Evolutionary conservation across 306 rosid genomes (phyloP).

Genomic region (Acacia confusa): DNA sequence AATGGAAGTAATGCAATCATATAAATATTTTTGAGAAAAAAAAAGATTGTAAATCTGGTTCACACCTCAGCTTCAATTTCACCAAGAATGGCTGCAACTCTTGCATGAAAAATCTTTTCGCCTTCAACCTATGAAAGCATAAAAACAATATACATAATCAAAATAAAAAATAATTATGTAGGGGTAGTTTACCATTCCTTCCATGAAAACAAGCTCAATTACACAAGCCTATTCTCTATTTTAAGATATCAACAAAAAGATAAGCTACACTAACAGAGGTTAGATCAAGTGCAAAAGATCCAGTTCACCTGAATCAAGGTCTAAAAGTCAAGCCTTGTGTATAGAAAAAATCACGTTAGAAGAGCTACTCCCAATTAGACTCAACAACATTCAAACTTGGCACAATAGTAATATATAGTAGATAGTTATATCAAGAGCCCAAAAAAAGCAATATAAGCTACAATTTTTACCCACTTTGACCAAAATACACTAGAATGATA

Average conservation of each 20-base stretch:
- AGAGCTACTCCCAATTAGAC: background rate
- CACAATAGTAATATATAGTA: background rate
- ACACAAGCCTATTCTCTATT: background rate
- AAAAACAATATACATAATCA: slow-evolving; percentile 27
- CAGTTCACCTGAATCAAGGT: background rate
- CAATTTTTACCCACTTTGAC: background rate
- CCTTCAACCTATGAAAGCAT: slow-evolving; percentile 74
- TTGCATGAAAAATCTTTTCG: slow-evolving; percentile 80
- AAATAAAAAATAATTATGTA: slow-evolving; percentile 21
- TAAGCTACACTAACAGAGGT: background rate
- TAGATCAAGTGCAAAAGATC: background rate
- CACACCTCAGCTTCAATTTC: slow-evolving; percentile 98
- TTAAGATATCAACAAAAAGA: background rate
- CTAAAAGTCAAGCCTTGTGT: background rate
- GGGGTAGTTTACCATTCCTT: background rate
- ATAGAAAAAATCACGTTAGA: too few relatives aligned
- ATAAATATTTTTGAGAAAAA: background rate
- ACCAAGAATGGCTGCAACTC: slow-evolving; percentile 87
- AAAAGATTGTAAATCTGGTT: slow-evolving; percentile 30
- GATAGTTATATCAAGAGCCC: background rate
- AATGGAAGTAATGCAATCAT: background rate
- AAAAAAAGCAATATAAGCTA: background rate
- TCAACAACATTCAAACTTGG: background rate
- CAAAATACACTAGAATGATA: background rate
- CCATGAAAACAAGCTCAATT: background rate